Base-by-base conservation (phyloP, 2,329 filamentous ascomycete genomes). In the Penicillium sp. region DNA sequence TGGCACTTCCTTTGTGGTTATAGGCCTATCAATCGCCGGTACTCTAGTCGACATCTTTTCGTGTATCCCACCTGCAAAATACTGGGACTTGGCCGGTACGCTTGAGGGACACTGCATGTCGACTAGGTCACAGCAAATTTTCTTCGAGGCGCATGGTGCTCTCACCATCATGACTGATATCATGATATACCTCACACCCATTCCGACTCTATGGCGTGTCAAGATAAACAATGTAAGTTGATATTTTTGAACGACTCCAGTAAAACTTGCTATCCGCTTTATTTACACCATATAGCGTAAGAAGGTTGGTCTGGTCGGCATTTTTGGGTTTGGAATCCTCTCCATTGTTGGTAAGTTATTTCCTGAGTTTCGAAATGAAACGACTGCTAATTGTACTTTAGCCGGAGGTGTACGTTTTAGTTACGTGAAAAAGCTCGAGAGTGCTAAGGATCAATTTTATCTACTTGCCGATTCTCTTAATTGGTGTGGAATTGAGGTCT, bases 61-160 rank as follows among this genome's bases (percentile, higher is more conserved):
- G n/a, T 45, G 42, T 18, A 14, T 45, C 26, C 24, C 29, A 10
- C 29, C 29, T 33, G 6, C 29, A 10, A 28, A 50, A 44, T 37
- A 36, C 28, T 44, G 48, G 24, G 31, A 51, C 43, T 31, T 43
- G 46, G 33, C 40, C 16, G 34, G 23, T 24, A 43, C 29, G 13
- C 10, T 31, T 7, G 10, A 26, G 10, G 42, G 42, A 4, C 24
- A 45, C 11, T 45, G 42, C 24, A 45, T 45, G 23, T n/a, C 23
- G 6, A 11, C 29, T 14, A 14, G 13, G 7, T 45, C 42, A 3
- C 42, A 45, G 16, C 42, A 45, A 31, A 13, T 23, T 18, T 45
- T 45, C n/a, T 45, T 28, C n/a, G 42, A 45, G 24, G 42, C 24
- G 5, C 24, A 45, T 29, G 42, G 42, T 28, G 14, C 26, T 16